Conservation (phyloP, 495 filamentous ascomycete species). For the Penicillium cosmopolitanum region DNA sequence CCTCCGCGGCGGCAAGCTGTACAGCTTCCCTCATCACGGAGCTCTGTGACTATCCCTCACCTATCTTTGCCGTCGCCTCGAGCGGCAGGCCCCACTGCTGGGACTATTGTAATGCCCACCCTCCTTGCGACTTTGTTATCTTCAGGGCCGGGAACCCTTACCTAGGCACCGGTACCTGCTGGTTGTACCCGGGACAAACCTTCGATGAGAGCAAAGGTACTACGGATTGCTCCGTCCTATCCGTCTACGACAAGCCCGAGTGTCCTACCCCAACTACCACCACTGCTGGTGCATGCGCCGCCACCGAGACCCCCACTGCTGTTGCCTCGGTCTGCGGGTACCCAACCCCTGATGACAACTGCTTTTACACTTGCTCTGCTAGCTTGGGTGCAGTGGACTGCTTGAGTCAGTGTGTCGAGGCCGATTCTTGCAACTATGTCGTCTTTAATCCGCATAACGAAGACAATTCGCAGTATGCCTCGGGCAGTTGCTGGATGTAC, state of each 20-base stretch:
- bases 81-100: constrained; percentile 25
- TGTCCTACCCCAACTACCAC: constrained; percentile 27
- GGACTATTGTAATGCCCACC: constrained; percentile 35
- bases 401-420: constrained; percentile 30
- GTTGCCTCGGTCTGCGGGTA: constrained; percentile 35
- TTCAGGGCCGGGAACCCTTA: constrained; percentile 28
- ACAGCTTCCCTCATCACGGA: constrained; percentile 28
- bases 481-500: constrained; percentile 31
- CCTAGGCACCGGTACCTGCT: constrained; percentile 28
- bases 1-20: constrained; percentile 25
- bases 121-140: constrained; percentile 34
- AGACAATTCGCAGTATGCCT: constrained; percentile 23
- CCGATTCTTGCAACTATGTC: constrained; percentile 32
- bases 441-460: constrained; percentile 27
- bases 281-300: constrained; percentile 29
- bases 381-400: constrained; percentile 29
- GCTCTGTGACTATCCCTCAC: constrained; percentile 30
- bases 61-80: constrained; percentile 28
- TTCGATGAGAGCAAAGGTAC: constrained; percentile 27
- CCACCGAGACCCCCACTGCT: constrained; percentile 33
- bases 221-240: constrained; percentile 23
- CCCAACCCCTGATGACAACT: constrained; percentile 24
- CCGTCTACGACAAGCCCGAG: constrained; percentile 24
- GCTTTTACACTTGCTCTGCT: constrained; percentile 22
- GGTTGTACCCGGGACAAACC: constrained; percentile 33